Base-by-base conservation (phyloP, 2,329 filamentous ascomycete genomes). In the Macrophomina pseudophaseolina region DNA sequence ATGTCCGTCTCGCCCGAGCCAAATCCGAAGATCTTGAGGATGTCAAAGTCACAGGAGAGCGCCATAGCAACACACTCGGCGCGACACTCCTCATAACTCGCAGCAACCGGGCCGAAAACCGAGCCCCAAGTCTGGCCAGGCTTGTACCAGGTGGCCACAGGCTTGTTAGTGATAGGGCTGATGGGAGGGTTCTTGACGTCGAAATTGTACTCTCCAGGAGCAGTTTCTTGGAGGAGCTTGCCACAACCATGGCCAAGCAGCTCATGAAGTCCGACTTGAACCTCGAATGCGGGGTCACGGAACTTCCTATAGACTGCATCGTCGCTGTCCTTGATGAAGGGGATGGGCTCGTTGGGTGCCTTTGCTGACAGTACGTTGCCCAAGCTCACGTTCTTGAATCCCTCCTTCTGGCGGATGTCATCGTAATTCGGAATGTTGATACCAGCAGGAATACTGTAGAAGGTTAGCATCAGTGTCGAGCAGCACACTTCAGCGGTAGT, bases 51-150 rank as follows among this genome's bases (percentile, higher is more conserved):
- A 79, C 94, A 97, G 74, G 90, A 88, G 4, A 98, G 84, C 49
- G 89, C 90, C 93, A 97, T 97, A 62, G 94, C 94, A 11, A 97
- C 94, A 73, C 93, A 91, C 78, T 98, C 94, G 4, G 94, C 94
- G 65, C 94, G 89, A 78, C 94, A 98, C 79, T 98, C 94, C 80
- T 98, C 94, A 74, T 97, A 97, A 16, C 90, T 92, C 3, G 91
- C 92, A 44, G 94, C 93, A 70, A 96, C 88, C 68, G 91, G 88
- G 32, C 94, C 93, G 74, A 98, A 98, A 0, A 97, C 92, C 5
- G 90, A 93, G 66, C 92, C 91, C 94, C 94, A 98, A 0, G 94
- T 98, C 79, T 97, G 92, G 2, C 93, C 93, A 2, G 93, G 93
- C 80, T 95, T 97, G 83, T 98, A 98, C 89, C 91, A 97, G 1